Conservation (phyloP, 805 yeast genomes). For the Candida loeiensis region DNA sequence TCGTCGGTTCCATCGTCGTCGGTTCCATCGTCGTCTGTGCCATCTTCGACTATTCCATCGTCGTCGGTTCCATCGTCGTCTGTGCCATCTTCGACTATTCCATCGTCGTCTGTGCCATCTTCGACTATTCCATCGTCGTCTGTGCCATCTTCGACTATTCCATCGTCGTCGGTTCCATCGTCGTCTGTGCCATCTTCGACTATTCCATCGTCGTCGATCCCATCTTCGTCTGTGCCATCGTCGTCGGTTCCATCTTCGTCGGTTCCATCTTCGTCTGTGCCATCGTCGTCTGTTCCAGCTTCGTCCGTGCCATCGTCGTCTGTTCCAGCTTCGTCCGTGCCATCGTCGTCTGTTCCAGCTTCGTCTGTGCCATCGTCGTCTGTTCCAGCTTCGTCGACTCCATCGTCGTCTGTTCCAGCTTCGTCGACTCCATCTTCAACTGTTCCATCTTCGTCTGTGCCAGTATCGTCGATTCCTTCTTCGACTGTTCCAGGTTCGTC, state of each 20-base stretch:
- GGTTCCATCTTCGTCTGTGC: slow-evolving; percentile 1
- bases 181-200: neutral
- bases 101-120: neutral
- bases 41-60: neutral
- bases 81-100: neutral
- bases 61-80: neutral
- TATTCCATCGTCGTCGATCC: neutral
- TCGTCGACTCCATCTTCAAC: neutral
- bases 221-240: neutral
- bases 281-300: slow-evolving; percentile 3
- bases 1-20: neutral
- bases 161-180: neutral
- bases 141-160: neutral
- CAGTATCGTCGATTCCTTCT: neutral
- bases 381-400: neutral
- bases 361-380: neutral
- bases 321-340: neutral
- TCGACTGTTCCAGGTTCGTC: slow-evolving; percentile 6
- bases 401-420: neutral
- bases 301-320: slow-evolving; percentile 1
- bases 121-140: neutral
- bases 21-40: no score
- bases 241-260: slow-evolving; percentile 3
- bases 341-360: slow-evolving; percentile 2
- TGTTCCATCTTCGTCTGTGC: slow-evolving; percentile 1